Conservation (phyloP, 1,284 basidiomycete species). For the Leccinum griseonigrum region DNA sequence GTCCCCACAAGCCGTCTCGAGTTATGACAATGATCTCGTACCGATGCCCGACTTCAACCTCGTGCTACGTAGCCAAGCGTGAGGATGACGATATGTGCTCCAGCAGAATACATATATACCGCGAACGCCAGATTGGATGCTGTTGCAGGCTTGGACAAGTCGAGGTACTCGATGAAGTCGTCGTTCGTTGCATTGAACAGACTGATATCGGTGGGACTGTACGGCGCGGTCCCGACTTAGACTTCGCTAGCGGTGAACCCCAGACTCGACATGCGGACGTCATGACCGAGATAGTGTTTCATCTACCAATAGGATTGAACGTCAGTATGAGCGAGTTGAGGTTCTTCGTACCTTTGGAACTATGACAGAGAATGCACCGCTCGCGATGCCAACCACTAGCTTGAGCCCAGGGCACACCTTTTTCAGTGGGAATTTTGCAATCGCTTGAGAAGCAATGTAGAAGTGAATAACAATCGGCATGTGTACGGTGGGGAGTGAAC, state of each 20-base stretch:
- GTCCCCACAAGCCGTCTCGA: slow-evolving; percentile 26
- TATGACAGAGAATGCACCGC: slow-evolving; percentile 18
- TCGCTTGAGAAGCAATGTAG: slow-evolving; percentile 81
- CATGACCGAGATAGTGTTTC: slow-evolving; percentile 18
- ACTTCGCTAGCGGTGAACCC: slow-evolving; percentile 24
- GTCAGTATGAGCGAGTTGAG: not conserved
- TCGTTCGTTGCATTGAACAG: slow-evolving; percentile 18
- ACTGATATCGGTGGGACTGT: slow-evolving; percentile 6
- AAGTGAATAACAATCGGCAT: slow-evolving; percentile 78
- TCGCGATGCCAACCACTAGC: slow-evolving; percentile 19
- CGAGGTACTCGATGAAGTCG: slow-evolving; percentile 5
- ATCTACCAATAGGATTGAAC: slow-evolving; percentile 7
- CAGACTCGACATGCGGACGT: slow-evolving; percentile 16
- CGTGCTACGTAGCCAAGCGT: slow-evolving; percentile 10
- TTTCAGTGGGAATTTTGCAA: slow-evolving; percentile 70
- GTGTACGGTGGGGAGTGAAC: slow-evolving; percentile 76
- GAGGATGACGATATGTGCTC: not conserved
- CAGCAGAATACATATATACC: not conserved
- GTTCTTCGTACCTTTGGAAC: slow-evolving; percentile 18
- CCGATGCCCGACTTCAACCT: slow-evolving; percentile 14
- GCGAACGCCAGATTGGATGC: not conserved
- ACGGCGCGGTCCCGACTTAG: slow-evolving; percentile 19
- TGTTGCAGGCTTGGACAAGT: not conserved
- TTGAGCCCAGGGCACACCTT: slow-evolving; percentile 19
- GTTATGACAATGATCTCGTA: slow-evolving; percentile 25